Conservation (phyloP, 2,329 filamentous ascomycete genomes). For the Alternaria sp. region DNA sequence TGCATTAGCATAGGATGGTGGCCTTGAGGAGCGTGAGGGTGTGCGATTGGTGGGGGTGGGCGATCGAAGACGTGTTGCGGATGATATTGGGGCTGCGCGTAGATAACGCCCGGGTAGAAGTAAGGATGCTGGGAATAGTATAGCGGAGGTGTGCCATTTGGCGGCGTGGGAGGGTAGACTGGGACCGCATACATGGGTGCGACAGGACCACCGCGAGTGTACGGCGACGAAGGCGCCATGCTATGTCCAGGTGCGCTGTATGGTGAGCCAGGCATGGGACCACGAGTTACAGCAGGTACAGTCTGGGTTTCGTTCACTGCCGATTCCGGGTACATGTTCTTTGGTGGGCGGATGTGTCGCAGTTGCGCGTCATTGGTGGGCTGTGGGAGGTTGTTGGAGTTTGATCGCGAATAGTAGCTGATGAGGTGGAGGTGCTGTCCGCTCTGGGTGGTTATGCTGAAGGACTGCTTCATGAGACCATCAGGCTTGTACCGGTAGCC, state of each 20-base stretch:
- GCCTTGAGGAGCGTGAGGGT: constrained; percentile 50
- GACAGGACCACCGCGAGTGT: constrained; percentile 54
- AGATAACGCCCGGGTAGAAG: constrained; percentile 45
- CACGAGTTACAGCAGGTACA: constrained; percentile 80
- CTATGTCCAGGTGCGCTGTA: constrained; percentile 61
- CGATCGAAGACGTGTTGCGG: constrained; percentile 42
- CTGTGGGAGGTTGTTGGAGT: constrained; percentile 77
- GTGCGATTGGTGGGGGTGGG: constrained; percentile 49
- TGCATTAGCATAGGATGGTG: constrained; percentile 40
- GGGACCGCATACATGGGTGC: constrained; percentile 53
- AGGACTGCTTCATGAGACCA: constrained; percentile 98
- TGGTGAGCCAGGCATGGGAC: constrained; percentile 69
- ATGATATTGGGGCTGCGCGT: constrained; percentile 41
- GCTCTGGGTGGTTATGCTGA: constrained; percentile 93
- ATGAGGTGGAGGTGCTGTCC: constrained; percentile 96
- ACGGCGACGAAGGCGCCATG: constrained; percentile 63
- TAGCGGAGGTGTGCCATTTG: constrained; percentile 53
- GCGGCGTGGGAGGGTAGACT: constrained; percentile 53
- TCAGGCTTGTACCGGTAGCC: constrained; percentile 73
- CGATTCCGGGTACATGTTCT: constrained; percentile 97
- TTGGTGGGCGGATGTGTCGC: constrained; percentile 82
- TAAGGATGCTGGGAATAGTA: constrained; percentile 48
- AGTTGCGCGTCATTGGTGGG: constrained; percentile 82
- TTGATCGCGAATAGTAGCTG: constrained; percentile 90
- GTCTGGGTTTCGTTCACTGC: constrained; percentile 86